A percentile compares a stretch with the other conserved stretches of the same genome.
Evolutionary conservation across 495 filamentous ascomycete species (phyloP).

Genomic region (Tuber aestivum): DNA sequence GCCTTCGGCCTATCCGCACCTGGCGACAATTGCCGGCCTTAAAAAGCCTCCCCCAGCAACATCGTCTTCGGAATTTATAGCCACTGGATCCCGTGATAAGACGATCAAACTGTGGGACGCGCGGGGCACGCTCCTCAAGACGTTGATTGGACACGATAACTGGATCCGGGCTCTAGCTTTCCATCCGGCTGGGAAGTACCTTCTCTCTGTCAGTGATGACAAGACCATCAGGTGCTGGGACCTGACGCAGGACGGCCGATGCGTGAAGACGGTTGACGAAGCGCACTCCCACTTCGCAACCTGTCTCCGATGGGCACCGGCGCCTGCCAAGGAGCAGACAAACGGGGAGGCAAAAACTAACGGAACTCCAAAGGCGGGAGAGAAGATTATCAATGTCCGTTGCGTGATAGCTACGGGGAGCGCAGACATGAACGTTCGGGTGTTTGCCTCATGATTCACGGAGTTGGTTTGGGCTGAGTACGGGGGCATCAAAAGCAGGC

Average conservation of each 20-base stretch:
- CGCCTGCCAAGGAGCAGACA: slow-evolving; percentile 56
- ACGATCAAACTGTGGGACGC: slow-evolving; percentile 86
- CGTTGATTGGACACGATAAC: slow-evolving; percentile 86
- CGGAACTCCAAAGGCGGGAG: slow-evolving; percentile 48
- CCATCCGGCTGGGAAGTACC: slow-evolving; percentile 89
- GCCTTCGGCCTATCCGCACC: slow-evolving; percentile 64
- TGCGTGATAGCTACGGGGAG: slow-evolving; percentile 61
- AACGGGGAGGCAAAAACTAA: slow-evolving; percentile 54
- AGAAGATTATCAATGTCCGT: slow-evolving; percentile 48
- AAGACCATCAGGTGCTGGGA: slow-evolving; percentile 96
- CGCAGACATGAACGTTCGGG: slow-evolving; percentile 56
- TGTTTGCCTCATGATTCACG: slow-evolving; percentile 49
- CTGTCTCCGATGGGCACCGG: slow-evolving; percentile 87
- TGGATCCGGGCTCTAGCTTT: slow-evolving; percentile 87
- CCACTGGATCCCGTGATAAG: slow-evolving; percentile 86
- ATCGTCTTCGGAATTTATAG: slow-evolving; percentile 79
- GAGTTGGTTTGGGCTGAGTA: background rate
- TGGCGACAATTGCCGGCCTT: slow-evolving; percentile 73
- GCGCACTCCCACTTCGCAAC: slow-evolving; percentile 83
- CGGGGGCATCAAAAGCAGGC: background rate
- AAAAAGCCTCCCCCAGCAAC: slow-evolving; percentile 71
- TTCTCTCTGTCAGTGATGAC: slow-evolving; percentile 80
- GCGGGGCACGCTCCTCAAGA: slow-evolving; percentile 79
- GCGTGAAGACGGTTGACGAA: slow-evolving; percentile 74
- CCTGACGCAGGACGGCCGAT: slow-evolving; percentile 79